A percentile compares a stretch with the other conserved stretches of the same genome.
Evolutionary conservation across 2,329 filamentous ascomycete species (phyloP).

Genomic region (Stemphylium beticola): DNA sequence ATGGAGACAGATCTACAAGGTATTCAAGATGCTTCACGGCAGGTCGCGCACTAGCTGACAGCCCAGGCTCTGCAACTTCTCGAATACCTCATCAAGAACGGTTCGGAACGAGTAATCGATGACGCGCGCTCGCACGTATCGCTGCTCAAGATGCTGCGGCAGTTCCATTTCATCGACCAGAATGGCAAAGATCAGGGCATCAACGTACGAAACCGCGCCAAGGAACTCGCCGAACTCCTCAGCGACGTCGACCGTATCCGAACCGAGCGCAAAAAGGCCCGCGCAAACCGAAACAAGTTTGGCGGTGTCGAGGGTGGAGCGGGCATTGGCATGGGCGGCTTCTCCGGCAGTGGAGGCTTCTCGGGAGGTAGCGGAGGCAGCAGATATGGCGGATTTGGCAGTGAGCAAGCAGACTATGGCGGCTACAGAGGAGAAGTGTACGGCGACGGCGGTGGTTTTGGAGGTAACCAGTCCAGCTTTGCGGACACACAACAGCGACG

Average conservation of each 20-base stretch:
- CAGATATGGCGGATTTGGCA: constrained; percentile 90
- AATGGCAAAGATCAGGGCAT: constrained; percentile 99
- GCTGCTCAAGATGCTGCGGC: constrained; percentile 95
- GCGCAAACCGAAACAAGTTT: constrained; percentile 91
- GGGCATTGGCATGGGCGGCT: constrained; percentile 62
- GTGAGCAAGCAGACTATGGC: constrained; percentile 63
- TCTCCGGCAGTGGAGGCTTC: constrained; percentile 54
- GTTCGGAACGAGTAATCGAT: constrained; percentile 95
- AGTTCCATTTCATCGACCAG: constrained; percentile 94
- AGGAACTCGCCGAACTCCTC: constrained; percentile 92
- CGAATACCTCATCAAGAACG: constrained; percentile 97
- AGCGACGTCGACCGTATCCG: constrained; percentile 87
- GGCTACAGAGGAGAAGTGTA: constrained; percentile 80
- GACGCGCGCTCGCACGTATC: constrained; percentile 95
- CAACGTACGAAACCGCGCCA: constrained; percentile 95
- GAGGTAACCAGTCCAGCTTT: constrained; percentile 73
- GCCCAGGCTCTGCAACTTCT: constrained; percentile 79
- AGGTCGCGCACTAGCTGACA: constrained; percentile 21
- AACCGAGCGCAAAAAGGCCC: constrained; percentile 81
- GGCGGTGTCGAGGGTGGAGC: constrained; percentile 87
- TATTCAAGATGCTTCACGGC: constrained; percentile 42
- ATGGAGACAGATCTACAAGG: constrained; percentile 99
- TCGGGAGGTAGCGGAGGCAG: constrained; percentile 54
- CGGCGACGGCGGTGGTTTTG: constrained; percentile 94
- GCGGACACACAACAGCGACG: constrained; percentile 66